Percentiles rank a stretch among this genome's conserved stretches.
Conservation (phyloP, 129 eudicot species). For the Pulicaria dysenterica region DNA sequence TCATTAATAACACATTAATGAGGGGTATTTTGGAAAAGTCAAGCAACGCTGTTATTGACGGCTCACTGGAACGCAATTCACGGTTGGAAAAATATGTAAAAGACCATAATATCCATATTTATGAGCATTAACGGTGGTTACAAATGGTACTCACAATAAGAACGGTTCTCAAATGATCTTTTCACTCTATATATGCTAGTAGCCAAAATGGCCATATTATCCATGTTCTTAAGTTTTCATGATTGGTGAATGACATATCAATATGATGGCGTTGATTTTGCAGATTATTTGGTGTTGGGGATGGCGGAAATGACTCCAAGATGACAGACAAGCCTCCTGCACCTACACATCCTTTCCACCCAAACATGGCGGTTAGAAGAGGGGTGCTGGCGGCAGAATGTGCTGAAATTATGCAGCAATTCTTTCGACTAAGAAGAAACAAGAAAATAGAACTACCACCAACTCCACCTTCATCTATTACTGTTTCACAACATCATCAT, state of each 20-base stretch:
- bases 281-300: conserved; percentile 73
- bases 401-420: conserved; percentile 75
- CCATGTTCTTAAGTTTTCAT: background rate
- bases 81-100: no score
- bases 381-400: conserved; percentile 76
- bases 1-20: no score
- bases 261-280: conserved; percentile 16
- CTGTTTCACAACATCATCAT: conserved; percentile 38
- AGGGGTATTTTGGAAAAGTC: no score
- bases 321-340: conserved; percentile 52
- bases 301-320: conserved; percentile 43
- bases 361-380: conserved; percentile 63
- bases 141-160: no score
- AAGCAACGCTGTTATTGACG: no score
- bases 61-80: no score
- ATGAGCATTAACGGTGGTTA: no score
- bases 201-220: background rate
- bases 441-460: conserved; percentile 36
- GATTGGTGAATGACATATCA: background rate
- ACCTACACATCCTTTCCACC: conserved; percentile 90
- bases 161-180: no score
- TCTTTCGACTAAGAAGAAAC: conserved; percentile 72
- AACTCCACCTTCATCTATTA: conserved; percentile 42
- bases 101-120: no score
- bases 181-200: no score